Base-by-base conservation (phyloP, 2,329 filamentous ascomycete genomes). In the Beauveria scarabaeidicola region DNA sequence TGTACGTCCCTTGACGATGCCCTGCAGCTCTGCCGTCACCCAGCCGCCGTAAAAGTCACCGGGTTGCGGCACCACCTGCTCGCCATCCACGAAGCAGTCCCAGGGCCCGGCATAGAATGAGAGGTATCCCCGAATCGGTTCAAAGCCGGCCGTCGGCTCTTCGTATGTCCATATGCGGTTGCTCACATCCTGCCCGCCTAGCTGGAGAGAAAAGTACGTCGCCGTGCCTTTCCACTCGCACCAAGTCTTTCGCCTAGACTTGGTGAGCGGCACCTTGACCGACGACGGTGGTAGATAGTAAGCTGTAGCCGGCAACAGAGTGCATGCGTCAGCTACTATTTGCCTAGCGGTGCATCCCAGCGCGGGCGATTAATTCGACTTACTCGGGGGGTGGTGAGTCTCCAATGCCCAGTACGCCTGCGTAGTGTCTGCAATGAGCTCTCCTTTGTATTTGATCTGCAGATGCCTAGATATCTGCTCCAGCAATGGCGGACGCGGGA, bases 21-120 rank as follows among this genome's bases (percentile, higher is more conserved):
- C 80, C 64, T 80, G 78, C 62, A 86, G 77, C 60, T 86, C 82
- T 62, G 77, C 78, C 52, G 82, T 85, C 62, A 83, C 80, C 83
- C 84, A 87, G 2, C 83, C 83, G 25, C 84, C 83, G 69, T 85
- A 86, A 63, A 85, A 86, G 64, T 86, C 82, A 8, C 81, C 81
- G 17, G 80, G 81, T 71, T 85, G 82, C 43, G 81, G 73, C 68
- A 79, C 74, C 21, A 85, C 83, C 66, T 75, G 75, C 69, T 86
- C 82, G 10, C 81, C 81, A 68, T 86, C 82, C 5, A 85, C 82
- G 68, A 76, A 83, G 65, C 83, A 86, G 61, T 84, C 78, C 82
- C 82, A 85, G 13, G 82, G 82, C 15, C 78, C 81, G 13, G 80
- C 81, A 66, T 84, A 86, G 65, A 86, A 83, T 44, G 79, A 81